Base-by-base conservation (phyloP, 495 filamentous ascomycete genomes). In the Chaetomium cochliodes region DNA sequence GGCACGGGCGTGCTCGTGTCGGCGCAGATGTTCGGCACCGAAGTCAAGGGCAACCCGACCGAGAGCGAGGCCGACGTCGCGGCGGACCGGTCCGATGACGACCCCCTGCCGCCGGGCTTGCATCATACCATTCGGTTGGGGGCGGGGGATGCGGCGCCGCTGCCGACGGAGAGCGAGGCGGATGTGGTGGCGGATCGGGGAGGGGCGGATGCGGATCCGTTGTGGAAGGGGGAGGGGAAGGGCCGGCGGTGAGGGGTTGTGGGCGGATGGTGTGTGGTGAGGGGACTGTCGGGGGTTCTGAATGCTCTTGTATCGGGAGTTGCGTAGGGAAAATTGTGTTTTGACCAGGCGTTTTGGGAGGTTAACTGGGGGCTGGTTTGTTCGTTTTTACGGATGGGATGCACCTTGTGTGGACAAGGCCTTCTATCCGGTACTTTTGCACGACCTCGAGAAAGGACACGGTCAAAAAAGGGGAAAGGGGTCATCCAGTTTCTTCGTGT, bases 1-100 rank as follows among this genome's bases (percentile, higher is more conserved):
- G 47, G 47, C 28, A 61, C 58, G 30, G 58, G 58, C 58, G 58
- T 61, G 46, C 28, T 15, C 12, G 47, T 58, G 30, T 20, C 39
- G 28, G 52, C 65, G 39, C 56, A 63, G 23, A 60, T 63, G 42
- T 63, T 68, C 49, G 69, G 60, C 25, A 15, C 63, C 46, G 71
- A 71, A 39, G 58, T 74, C 41, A 69, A 73, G 42, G 67, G 37
- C n/a, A 73, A 73, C 56, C 70, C 72, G 15, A 71, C 72, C 39
- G 63, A 69, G 55, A 68, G 65, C 65, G 72, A 74, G 60, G 72
- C 67, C 7, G 59, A 73, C 33, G 72, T 74, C 1, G 65, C 58
- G 15, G 72, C 72, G 0, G 72, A 74, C 33, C 65, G 72, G 33
- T 54, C 44, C 3, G 72, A 73, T n/a, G 44, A 61, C 2, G 72